Conservation (phyloP, 2,329 filamentous ascomycete genomes). For the Neoscytalidium dimidiatum region DNA sequence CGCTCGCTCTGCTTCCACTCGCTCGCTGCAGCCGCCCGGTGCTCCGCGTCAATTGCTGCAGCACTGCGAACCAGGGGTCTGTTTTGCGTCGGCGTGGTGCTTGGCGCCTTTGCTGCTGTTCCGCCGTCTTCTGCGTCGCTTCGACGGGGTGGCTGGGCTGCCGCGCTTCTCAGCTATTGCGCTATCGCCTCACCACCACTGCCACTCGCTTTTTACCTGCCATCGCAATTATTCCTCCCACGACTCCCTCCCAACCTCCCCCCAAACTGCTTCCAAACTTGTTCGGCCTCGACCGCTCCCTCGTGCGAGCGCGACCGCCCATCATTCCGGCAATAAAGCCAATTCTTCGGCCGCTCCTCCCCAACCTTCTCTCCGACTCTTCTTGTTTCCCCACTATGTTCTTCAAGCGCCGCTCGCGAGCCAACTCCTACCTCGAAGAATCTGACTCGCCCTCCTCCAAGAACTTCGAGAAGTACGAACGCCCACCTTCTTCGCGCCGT, state of each 20-base stretch:
- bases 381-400: conserved; percentile 42
- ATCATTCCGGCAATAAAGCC: conserved; percentile 14
- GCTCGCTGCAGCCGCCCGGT: conserved; percentile 2
- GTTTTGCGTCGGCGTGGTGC: background rate
- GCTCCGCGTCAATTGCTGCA: background rate
- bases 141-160: background rate
- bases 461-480: conserved; percentile 42
- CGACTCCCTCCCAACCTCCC: background rate
- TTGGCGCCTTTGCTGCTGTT: background rate
- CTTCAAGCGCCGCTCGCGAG: conserved; percentile 52
- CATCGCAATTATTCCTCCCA: background rate
- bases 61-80: background rate
- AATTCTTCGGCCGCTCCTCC: conserved; percentile 21
- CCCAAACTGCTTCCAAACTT: background rate
- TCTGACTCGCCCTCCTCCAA: conserved; percentile 35
- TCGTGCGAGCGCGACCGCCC: background rate
- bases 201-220: conserved; percentile 3
- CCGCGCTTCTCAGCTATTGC: background rate
- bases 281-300: conserved; percentile 1
- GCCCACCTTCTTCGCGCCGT: conserved; percentile 42
- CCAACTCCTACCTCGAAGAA: conserved; percentile 52
- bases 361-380: conserved; percentile 24
- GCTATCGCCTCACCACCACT: conserved; percentile 9
- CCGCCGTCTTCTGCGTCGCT: background rate
- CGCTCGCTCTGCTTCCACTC: background rate